phyloP scores from a whole-genome alignment of 306 rosid species.

The Betula pendula region DNA sequence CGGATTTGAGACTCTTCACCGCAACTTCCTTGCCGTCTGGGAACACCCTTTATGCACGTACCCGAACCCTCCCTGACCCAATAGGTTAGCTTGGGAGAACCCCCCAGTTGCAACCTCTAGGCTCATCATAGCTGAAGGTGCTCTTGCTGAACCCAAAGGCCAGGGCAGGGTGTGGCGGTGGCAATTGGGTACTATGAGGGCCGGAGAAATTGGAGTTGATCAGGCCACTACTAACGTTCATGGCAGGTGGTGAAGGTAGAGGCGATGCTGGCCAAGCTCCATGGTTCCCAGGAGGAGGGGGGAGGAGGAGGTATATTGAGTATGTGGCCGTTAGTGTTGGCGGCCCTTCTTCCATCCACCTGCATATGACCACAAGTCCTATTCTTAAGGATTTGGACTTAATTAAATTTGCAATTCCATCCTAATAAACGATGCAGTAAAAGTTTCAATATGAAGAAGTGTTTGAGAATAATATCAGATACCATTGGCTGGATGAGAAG shows the following conservation, averaged over 20 bases:
- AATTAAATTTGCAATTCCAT: background rate
- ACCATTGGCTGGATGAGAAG: slow-evolving; percentile 30
- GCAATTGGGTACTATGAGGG: slow-evolving; percentile 46
- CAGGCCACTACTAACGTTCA: slow-evolving; percentile 32
- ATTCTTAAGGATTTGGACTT: background rate
- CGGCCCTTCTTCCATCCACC: slow-evolving; percentile 17
- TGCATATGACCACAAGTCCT: background rate
- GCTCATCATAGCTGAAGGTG: slow-evolving; percentile 64
- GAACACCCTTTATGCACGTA: slow-evolving; percentile 72
- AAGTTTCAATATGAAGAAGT: background rate
- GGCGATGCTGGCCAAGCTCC: no score
- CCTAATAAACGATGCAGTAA: background rate
- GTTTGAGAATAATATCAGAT: background rate
- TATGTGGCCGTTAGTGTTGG: slow-evolving; percentile 25
- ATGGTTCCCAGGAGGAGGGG: no score
- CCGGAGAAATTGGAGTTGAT: slow-evolving; percentile 66
- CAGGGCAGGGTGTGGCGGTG: slow-evolving; percentile 74
- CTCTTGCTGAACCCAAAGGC: slow-evolving; percentile 75
- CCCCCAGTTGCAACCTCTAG: slow-evolving; percentile 61
- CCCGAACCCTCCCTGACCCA: slow-evolving; percentile 90
- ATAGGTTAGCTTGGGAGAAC: slow-evolving; percentile 44
- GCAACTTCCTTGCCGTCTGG: slow-evolving; percentile 93
- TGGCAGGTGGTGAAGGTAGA: slow-evolving; percentile 15
- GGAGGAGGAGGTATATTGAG: slow-evolving; percentile 37
- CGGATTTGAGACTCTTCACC: slow-evolving; percentile 69